Percentiles rank a stretch among this genome's conserved stretches.
Conservation (phyloP, 495 filamentous ascomycete genomes). For the Cryomyces minteri region DNA sequence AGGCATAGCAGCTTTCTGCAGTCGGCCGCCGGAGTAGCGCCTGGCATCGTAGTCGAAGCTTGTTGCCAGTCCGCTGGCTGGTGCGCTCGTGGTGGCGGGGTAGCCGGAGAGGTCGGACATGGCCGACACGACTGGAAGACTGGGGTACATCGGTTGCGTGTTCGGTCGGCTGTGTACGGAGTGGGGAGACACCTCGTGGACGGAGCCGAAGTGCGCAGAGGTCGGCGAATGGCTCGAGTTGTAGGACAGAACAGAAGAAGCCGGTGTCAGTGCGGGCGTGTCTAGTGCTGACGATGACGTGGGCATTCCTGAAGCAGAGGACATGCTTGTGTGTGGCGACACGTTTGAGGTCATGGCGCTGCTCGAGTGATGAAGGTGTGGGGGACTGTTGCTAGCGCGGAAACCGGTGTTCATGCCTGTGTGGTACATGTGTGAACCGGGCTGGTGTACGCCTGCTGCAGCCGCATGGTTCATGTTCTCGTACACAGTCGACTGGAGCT, state of each 20-base stretch:
- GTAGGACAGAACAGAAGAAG: slow-evolving; percentile 73
- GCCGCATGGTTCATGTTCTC: slow-evolving; percentile 68
- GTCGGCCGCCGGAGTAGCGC: slow-evolving; percentile 69
- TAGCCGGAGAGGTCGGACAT: slow-evolving; percentile 38
- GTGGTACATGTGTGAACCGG: slow-evolving; percentile 45
- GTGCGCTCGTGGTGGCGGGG: slow-evolving; percentile 44
- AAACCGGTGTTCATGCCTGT: slow-evolving; percentile 30
- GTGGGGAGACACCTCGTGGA: slow-evolving; percentile 34
- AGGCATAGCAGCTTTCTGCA: slow-evolving; percentile 40
- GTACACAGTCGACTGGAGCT: slow-evolving; percentile 88
- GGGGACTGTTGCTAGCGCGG: slow-evolving; percentile 60
- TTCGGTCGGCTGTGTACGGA: slow-evolving; percentile 35
- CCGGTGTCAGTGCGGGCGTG: slow-evolving; percentile 78
- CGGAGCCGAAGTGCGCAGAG: slow-evolving; percentile 33
- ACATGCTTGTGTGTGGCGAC: slow-evolving; percentile 13
- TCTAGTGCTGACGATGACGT: slow-evolving; percentile 11
- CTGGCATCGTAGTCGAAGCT: slow-evolving; percentile 66
- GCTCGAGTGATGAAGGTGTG: slow-evolving; percentile 19
- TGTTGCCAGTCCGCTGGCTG: slow-evolving; percentile 52
- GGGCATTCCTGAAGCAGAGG: no score
- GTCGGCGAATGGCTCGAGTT: slow-evolving; percentile 71
- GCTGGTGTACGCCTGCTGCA: slow-evolving; percentile 53
- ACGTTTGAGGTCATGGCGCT: slow-evolving; percentile 23
- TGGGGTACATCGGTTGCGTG: slow-evolving; percentile 57
- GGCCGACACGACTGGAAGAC: slow-evolving; percentile 54